phyloP scores from a whole-genome alignment of 768 basidiomycete genomes.

The Paxillus rubicundulus region DNA sequence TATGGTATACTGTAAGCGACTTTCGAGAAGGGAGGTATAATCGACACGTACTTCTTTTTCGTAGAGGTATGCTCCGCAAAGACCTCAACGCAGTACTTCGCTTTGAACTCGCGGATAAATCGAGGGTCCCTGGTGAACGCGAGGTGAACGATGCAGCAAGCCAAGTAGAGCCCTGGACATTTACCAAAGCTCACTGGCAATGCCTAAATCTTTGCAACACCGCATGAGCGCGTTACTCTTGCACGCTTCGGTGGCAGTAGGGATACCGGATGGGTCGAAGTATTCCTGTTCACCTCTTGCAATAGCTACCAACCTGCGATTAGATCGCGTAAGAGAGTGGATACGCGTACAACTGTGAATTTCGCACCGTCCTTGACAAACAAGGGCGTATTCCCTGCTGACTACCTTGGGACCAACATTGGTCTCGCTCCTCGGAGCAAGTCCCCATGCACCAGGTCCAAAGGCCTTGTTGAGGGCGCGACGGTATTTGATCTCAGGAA shows the following conservation, averaged over 20 bases:
- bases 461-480: constrained; percentile 90
- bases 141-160: background rate
- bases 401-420: constrained; percentile 87
- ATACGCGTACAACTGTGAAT: background rate
- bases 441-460: constrained; percentile 95
- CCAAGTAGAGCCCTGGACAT: constrained; percentile 15
- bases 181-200: constrained; percentile 95
- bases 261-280: constrained; percentile 85
- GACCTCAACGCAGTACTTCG: constrained; percentile 77
- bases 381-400: constrained; percentile 90
- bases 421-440: constrained; percentile 90
- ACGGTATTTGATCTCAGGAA: constrained; percentile 96
- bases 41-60: constrained; percentile 79
- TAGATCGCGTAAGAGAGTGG: background rate
- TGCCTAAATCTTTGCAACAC: constrained; percentile 94
- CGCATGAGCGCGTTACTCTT: constrained; percentile 98
- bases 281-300: constrained; percentile 96
- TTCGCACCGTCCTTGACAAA: constrained; percentile 83
- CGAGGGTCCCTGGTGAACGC: constrained; percentile 75
- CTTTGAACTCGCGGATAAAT: constrained; percentile 92
- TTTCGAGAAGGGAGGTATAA: background rate
- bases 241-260: constrained; percentile 92
- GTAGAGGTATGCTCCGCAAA: constrained; percentile 80
- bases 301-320: constrained; percentile 74
- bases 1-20: constrained; percentile 31